A percentile compares a stretch with the other conserved stretches of the same genome.
Evolutionary conservation across 2,329 filamentous ascomycete species (phyloP).

Genomic region (Talaromyces atroroseus): DNA sequence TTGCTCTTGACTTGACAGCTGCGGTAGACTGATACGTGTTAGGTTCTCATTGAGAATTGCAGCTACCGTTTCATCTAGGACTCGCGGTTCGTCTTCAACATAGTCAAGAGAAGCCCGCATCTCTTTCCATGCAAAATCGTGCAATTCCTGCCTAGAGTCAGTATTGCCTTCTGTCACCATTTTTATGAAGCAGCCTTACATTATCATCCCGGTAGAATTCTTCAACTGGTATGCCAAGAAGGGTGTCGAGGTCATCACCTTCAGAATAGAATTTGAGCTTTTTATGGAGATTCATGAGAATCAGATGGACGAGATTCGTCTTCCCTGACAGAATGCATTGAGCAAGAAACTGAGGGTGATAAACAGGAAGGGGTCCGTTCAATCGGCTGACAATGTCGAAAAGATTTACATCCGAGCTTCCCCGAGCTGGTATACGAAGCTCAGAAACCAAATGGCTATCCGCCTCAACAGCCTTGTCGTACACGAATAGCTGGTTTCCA

Average conservation of each 20-base stretch:
- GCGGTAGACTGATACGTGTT: slow-evolving; percentile 66
- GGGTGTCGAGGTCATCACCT: slow-evolving; percentile 73
- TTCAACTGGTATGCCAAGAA: slow-evolving; percentile 57
- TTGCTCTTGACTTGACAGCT: slow-evolving; percentile 79
- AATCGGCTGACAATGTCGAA: slow-evolving; percentile 77
- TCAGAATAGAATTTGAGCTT: slow-evolving; percentile 77
- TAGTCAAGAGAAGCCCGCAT: slow-evolving; percentile 50
- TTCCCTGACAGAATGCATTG: slow-evolving; percentile 84
- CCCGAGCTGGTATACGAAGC: slow-evolving; percentile 45
- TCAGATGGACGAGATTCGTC: slow-evolving; percentile 61
- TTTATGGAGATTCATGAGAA: slow-evolving; percentile 67
- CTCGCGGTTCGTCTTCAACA: slow-evolving; percentile 51
- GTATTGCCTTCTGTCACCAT: neutral
- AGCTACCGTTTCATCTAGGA: slow-evolving; percentile 67
- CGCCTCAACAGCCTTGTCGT: slow-evolving; percentile 67
- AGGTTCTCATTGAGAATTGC: slow-evolving; percentile 68
- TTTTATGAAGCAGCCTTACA: neutral
- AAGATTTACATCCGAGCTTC: slow-evolving; percentile 57
- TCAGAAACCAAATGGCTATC: slow-evolving; percentile 56
- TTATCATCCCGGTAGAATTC: slow-evolving; percentile 40
- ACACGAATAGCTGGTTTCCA: slow-evolving; percentile 85
- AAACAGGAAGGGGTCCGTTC: slow-evolving; percentile 82
- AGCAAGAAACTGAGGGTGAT: slow-evolving; percentile 84
- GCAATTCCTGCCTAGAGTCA: slow-evolving; percentile 24
- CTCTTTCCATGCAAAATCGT: slow-evolving; percentile 43